Base-by-base conservation (phyloP, 306 rosid genomes). In the Astragalus glycyphyllos region DNA sequence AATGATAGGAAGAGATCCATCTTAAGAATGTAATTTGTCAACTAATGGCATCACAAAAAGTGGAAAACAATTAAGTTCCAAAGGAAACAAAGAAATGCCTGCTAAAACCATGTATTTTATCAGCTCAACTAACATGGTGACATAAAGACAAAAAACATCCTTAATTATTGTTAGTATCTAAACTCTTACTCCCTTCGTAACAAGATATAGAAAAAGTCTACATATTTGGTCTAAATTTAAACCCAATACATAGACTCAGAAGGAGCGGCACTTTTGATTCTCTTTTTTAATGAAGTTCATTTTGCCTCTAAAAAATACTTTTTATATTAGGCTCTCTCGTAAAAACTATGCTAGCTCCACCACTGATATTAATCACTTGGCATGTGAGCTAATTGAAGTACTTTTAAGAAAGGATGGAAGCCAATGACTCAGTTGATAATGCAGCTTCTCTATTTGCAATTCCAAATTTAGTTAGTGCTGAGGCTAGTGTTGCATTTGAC, bases 1-100 rank as follows among this genome's bases (percentile, higher is more conserved):
- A 32, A 72, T 58, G 49, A 55, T 60, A 17, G 49, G 37, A 42
- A 71, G 46, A 57, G 68, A 57, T 71, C 20, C 40, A 71, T 44
- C 32, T 63, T 26, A 69, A 14, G 35, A 17, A 69, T 75, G 71
- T 49, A 61, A 69, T 42, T 48, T 5, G 38, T 44, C 13, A 53
- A 64, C 76, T 42, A n/a, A 42, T 44, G 65, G 44, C 68, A 58
- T 11, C 35, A 59, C 40, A 72, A 16, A 32, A 47, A 11, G 31
- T 32, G 49, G 57, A 58, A 69, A 40, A 16, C 8, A 40, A 51
- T 12, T 68, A 13, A 55, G 55, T 5, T 13, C 35, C 7, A 2
- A 15, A 45, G 34, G 53, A 37, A 48, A 49, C 49, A 73, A 1
- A 37, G 29, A 20, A 20, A 20, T 20, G 23, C 23, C 31, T 26